Evolutionary conservation across 495 filamentous ascomycete species (phyloP), one percentile per base, ranked within the genome.

Genomic region (Hypoxylon trugodes): DNA sequence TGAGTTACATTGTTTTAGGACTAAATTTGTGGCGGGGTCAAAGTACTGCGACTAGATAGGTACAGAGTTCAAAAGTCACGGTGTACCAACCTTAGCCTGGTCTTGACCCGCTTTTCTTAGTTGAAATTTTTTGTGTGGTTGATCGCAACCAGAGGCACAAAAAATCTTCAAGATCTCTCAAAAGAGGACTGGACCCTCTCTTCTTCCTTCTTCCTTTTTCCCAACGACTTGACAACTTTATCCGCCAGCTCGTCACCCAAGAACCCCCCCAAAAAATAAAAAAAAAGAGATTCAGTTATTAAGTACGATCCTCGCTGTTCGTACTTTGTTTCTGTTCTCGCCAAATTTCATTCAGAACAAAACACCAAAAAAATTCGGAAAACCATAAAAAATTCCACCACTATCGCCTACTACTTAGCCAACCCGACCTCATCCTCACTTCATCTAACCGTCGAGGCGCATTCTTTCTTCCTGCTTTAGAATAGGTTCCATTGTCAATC

Each of bases 351-450:
- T 71, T 61, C 73, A 73, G 73, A 74, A 19, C 76, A 79, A 70
- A 69, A 69, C 74, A 72, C 66, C 82, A 83, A 84, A 84, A 84
- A 84, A 83, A 65, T 80, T 81, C 78, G 82, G 81, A 73, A 73
- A 71, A 73, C 51, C 43, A 69, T 15, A 64, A 68, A 75, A 70
- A 70, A 54, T 19, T 57, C 68, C 53, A 66, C 46, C 53, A 66
- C n/a, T n/a, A 30, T 40, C 43, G 13, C 7, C 42, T 61, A 64
- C 61, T 69, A 66, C 61, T 64, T 62, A 58, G 65, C 61, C 25
- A 43, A 19, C 19, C 4, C 45, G 28, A 49, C 52, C 52, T 53
- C 59, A 51, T 61, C 22, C 57, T 45, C 61, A 56, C 48, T 56
- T 63, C 40, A 42, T 47, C 48, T 32, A 48, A 43, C 40, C 25